Evolutionary conservation across 352 stramenopile genomes (phyloP).

Genomic region (Phytophthora constricta): DNA sequence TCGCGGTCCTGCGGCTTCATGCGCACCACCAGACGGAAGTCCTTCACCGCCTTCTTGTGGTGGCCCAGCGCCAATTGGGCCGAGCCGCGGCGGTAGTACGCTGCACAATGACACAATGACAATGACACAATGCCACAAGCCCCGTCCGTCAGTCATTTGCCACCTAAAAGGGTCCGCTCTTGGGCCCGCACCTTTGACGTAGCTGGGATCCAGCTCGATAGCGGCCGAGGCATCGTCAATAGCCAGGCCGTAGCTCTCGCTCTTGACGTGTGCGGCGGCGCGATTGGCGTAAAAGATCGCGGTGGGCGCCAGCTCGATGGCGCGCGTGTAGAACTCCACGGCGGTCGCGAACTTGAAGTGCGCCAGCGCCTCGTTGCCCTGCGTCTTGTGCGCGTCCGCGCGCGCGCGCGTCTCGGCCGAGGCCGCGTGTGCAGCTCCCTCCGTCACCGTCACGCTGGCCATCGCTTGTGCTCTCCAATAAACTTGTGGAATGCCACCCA

Average conservation of each 20-base stretch:
- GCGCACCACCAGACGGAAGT: slow-evolving; percentile 96
- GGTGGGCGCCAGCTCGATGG: slow-evolving; percentile 88
- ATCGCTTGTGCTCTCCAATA: slow-evolving; percentile 28
- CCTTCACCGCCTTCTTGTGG: slow-evolving; percentile 97
- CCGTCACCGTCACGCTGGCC: slow-evolving; percentile 52
- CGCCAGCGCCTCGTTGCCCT: slow-evolving; percentile 86
- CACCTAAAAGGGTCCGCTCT: background rate
- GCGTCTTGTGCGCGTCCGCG: slow-evolving; percentile 81
- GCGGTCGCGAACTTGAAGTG: slow-evolving; percentile 86
- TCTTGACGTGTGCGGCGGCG: slow-evolving; percentile 97
- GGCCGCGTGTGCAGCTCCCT: slow-evolving; percentile 58
- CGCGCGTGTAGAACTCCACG: slow-evolving; percentile 89
- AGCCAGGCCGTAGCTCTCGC: slow-evolving; percentile 98
- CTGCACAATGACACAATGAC: slow-evolving; percentile 29
- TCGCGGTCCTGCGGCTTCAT: slow-evolving; percentile 96
- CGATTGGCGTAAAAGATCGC: slow-evolving; percentile 96
- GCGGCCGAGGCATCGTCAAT: slow-evolving; percentile 96
- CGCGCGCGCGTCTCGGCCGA: slow-evolving; percentile 66
- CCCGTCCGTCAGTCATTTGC: background rate
- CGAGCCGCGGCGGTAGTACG: slow-evolving; percentile 98
- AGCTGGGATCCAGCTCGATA: slow-evolving; percentile 94
- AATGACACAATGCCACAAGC: slow-evolving; percentile 11
- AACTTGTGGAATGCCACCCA: background rate
- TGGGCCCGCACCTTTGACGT: slow-evolving; percentile 91
- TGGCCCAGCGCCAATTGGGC: slow-evolving; percentile 96